Evolutionary conservation across 2,329 filamentous ascomycete genomes (phyloP).

Genomic region (Fonsecaea erecta): DNA sequence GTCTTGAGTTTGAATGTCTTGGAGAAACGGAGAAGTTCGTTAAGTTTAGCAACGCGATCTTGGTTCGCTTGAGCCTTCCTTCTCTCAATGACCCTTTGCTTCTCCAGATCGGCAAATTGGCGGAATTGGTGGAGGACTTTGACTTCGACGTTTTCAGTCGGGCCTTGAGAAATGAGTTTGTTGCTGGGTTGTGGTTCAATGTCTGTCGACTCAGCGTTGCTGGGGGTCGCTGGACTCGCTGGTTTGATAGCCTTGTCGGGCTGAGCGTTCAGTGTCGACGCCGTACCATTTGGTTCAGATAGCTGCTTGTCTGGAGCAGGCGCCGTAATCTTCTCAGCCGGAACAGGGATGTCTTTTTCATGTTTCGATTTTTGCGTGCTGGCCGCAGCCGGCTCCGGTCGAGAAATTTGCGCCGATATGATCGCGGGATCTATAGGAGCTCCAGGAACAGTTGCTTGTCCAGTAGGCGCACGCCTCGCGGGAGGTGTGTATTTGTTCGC

Average conservation of each 20-base stretch:
- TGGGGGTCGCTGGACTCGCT: slow-evolving; percentile 40
- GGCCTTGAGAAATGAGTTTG: slow-evolving; percentile 54
- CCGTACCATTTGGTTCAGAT: slow-evolving; percentile 9
- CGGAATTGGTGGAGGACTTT: slow-evolving; percentile 68
- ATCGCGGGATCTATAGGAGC: slow-evolving; percentile 86
- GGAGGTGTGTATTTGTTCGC: slow-evolving; percentile 87
- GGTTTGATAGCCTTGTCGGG: slow-evolving; percentile 20
- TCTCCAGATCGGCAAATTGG: slow-evolving; percentile 66
- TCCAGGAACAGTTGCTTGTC: slow-evolving; percentile 72
- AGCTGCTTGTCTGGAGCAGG: slow-evolving; percentile 14
- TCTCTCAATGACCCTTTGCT: slow-evolving; percentile 63
- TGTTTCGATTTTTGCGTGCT: slow-evolving; percentile 48
- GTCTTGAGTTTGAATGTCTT: slow-evolving; percentile 92
- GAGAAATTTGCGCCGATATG: slow-evolving; percentile 78
- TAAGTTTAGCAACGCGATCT: slow-evolving; percentile 91
- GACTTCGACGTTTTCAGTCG: slow-evolving; percentile 64
- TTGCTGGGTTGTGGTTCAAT: slow-evolving; percentile 41
- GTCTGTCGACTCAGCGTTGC: slow-evolving; percentile 50
- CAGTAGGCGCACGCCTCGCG: slow-evolving; percentile 78
- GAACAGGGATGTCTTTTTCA: slow-evolving; percentile 4
- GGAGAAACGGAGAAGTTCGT: slow-evolving; percentile 93
- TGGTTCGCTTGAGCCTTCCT: slow-evolving; percentile 61
- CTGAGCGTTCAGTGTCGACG: slow-evolving; percentile 1
- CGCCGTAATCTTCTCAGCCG: slow-evolving; percentile 6
- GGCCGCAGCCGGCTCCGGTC: slow-evolving; percentile 48